Base-by-base conservation (phyloP, 306 rosid genomes). In the Prunus salicina region DNA sequence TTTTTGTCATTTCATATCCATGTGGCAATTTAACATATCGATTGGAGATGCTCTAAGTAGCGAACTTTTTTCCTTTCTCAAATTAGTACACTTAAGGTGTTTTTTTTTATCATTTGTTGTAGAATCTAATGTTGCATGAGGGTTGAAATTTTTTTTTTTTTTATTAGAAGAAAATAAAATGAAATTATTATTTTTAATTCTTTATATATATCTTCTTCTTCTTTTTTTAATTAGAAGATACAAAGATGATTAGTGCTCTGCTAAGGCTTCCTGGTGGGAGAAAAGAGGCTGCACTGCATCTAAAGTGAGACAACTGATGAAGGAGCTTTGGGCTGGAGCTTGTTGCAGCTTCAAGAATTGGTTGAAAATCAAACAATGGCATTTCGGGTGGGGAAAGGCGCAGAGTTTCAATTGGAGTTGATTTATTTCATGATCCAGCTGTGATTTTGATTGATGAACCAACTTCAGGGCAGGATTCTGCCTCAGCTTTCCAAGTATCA, bases 391-490 rank as follows among this genome's bases (percentile, higher is more conserved):
- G 98, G 0, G 97, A 94, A 77, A 88, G 88, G 83, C 88, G 98
- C 12, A 79, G 98, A 68, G 98, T 94, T 82, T 94, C 97, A 14
- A 92, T 94, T 63, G 98, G 97, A 72, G 97, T 92, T 52, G 98
- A 90, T 81, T 80, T 94, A 61, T 96, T 94, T 77, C 98, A 94
- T 80, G 95, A 91, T 67, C 98, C 98, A 57, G 91, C 86, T 50
- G 90, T 92, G 81, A 77, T 94, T 73, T 78, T 94, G 85, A 91
- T 94, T 57, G 98, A 94, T 73, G 97, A 94, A 76, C 96, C 98
- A 74, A 94, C 98, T 79, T 94, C 98, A 55, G 98, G 98, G 8
- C 77, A 91, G 91, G 96, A 94, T 85, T 94, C 98, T 69, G 96
- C 88, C 75, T 94, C 98, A 75, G 98, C 98, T 67, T 87, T 94